Base-by-base conservation (phyloP, 371 early-diverging fungal genomes). In the Mycotypha africana region DNA sequence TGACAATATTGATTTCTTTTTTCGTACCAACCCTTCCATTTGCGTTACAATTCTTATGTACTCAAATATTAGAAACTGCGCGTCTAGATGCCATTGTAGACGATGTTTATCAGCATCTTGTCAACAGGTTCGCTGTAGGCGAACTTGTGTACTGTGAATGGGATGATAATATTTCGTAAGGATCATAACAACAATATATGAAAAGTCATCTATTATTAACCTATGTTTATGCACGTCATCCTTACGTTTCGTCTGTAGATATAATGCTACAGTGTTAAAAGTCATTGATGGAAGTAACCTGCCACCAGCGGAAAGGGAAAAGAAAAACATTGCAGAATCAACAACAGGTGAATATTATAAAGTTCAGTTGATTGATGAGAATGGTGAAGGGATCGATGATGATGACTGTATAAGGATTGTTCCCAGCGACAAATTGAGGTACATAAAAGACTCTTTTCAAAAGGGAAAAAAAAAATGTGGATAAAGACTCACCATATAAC, bases 11-110 rank as follows among this genome's bases (percentile, higher is more conserved):
- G n/a, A n/a, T n/a, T n/a, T n/a, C n/a, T n/a, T n/a, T n/a, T n/a
- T n/a, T n/a, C n/a, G n/a, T n/a, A n/a, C n/a, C n/a, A n/a, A n/a
- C n/a, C n/a, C n/a, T n/a, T n/a, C n/a, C n/a, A n/a, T n/a, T n/a
- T n/a, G n/a, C n/a, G n/a, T n/a, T n/a, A n/a, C 16, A 17, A 53
- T 17, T 9, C 19, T 25, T 16, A 4, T 11, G 8, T 12, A 32
- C n/a, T 31, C 42, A 20, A 16, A 34, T n/a, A n/a, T n/a, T 56
- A 81, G 81, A 74, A 46, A 77, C 72, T 1, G 33, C 56, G 17
- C 74, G 81, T 26, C 51, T 81, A 28, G 81, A 81, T 48, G 56
- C 53, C 12, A 64, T 81, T 4, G 79, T 81, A 6, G 79, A 81
- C 40, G 70, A 77, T 20, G 65, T 65, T 2, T 70, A 63, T 41